Evolutionary conservation across 2,329 filamentous ascomycete genomes (phyloP).

Genomic region (Colletotrichum noveboracense): DNA sequence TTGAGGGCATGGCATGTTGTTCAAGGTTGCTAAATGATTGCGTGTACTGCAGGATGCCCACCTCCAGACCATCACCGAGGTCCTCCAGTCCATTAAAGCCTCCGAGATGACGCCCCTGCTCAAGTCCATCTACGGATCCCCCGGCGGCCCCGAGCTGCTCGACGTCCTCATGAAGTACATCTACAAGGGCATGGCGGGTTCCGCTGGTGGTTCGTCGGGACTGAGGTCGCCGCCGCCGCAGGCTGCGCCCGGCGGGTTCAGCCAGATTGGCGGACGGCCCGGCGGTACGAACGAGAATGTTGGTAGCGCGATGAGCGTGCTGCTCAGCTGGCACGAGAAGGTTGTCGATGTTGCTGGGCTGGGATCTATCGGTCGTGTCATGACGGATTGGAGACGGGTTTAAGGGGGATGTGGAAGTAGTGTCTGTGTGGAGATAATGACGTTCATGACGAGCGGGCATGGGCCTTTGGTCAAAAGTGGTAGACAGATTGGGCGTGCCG

Average conservation of each 20-base stretch:
- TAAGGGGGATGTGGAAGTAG: slow-evolving; percentile 38
- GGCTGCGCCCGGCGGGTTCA: slow-evolving; percentile 70
- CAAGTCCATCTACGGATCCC: slow-evolving; percentile 77
- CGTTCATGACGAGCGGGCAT: slow-evolving; percentile 15
- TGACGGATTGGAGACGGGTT: slow-evolving; percentile 95
- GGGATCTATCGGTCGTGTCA: slow-evolving; percentile 89
- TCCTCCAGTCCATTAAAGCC: slow-evolving; percentile 94
- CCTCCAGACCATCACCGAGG: slow-evolving; percentile 86
- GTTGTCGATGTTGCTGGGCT: slow-evolving; percentile 91
- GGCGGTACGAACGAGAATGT: slow-evolving; percentile 67
- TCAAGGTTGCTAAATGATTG: background rate
- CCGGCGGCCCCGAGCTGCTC: slow-evolving; percentile 82
- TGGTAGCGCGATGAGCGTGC: slow-evolving; percentile 91
- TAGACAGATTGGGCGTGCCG: slow-evolving; percentile 11
- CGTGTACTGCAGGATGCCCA: slow-evolving; percentile 72
- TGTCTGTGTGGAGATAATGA: background rate
- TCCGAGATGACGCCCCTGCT: slow-evolving; percentile 93
- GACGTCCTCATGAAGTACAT: slow-evolving; percentile 98
- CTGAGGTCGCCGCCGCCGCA: slow-evolving; percentile 68
- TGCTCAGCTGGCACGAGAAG: slow-evolving; percentile 99
- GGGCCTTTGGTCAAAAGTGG: background rate
- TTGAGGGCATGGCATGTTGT: background rate
- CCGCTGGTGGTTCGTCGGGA: slow-evolving; percentile 38
- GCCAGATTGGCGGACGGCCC: slow-evolving; percentile 70
- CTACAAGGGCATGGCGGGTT: slow-evolving; percentile 85